These are phyloP conservation scores for Gynandropsis gynandra DNA, from an alignment of 345 rosid genomes.

Conservation along the genomic window DNA sequence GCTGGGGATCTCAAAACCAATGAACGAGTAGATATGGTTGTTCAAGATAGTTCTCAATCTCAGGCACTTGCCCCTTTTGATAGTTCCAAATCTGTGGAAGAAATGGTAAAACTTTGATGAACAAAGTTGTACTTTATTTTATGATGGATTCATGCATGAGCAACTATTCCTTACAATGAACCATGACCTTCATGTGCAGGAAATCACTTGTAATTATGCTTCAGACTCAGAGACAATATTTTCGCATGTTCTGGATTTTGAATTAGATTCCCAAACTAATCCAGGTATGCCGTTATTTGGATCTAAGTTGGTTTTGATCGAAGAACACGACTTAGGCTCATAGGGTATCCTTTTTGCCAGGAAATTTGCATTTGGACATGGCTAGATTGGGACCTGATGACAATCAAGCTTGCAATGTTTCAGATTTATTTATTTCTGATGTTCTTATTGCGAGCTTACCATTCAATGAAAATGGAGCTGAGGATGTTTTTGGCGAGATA, in stretches of 20 bases:
- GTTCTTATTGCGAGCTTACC: conserved; percentile 30
- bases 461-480: conserved; percentile 21
- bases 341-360: conserved; percentile 14
- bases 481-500: conserved; percentile 22
- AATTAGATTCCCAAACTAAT: conserved; percentile 6
- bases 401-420: conserved; percentile 28
- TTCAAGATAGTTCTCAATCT: conserved; percentile 24
- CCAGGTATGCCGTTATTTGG: neutral
- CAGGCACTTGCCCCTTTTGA: conserved; percentile 14
- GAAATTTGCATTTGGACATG: conserved; percentile 25
- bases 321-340: neutral
- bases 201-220: neutral
- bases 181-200: conserved; percentile 18
- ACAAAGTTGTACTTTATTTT: neutral
- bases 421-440: conserved; percentile 28
- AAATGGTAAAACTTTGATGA: conserved; percentile 15
- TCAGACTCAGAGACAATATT: conserved; percentile 8
- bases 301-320: neutral
- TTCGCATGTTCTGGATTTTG: conserved; percentile 16
- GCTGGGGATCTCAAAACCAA: conserved; percentile 22
- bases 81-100: conserved; percentile 18
- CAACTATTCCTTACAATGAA: neutral
- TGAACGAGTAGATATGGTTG: conserved; percentile 26
- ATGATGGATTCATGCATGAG: conserved; percentile 2
- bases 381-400: conserved; percentile 30